Evolutionary conservation across 768 basidiomycete genomes (phyloP).

Genomic region (Termitomyces titanicus): DNA sequence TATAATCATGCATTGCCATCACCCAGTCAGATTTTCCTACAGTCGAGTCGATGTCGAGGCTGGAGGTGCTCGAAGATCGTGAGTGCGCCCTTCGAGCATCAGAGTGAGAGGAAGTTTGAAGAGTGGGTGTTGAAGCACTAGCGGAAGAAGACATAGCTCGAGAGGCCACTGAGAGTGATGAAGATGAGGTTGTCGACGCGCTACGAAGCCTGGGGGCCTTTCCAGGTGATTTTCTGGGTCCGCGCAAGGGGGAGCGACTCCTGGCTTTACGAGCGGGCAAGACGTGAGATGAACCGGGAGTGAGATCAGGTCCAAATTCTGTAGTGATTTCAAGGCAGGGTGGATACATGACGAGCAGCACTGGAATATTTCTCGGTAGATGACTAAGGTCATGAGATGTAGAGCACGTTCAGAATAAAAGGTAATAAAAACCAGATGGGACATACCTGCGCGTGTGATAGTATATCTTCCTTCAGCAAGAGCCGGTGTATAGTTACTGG

Average conservation of each 20-base stretch:
- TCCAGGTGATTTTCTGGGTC: slow-evolving; percentile 28
- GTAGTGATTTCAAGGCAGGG: slow-evolving; percentile 49
- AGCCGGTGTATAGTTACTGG: slow-evolving; percentile 1
- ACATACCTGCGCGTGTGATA: slow-evolving; percentile 6
- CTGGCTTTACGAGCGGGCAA: slow-evolving; percentile 22
- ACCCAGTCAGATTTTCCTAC: slow-evolving; percentile 67
- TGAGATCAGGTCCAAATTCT: slow-evolving; percentile 29
- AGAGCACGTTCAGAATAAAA: background rate
- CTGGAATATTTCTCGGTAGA: slow-evolving; percentile 3
- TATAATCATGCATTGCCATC: slow-evolving; percentile 89
- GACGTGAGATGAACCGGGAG: slow-evolving; percentile 28
- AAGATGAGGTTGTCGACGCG: slow-evolving; percentile 51
- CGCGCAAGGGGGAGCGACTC: slow-evolving; percentile 27
- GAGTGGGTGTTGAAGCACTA: slow-evolving; percentile 50
- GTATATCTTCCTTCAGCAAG: slow-evolving; percentile 5
- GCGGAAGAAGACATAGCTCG: slow-evolving; percentile 51
- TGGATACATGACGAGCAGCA: slow-evolving; percentile 35
- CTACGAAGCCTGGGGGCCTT: slow-evolving; percentile 39
- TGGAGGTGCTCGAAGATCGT: slow-evolving; percentile 39
- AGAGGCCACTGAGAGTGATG: slow-evolving; percentile 53
- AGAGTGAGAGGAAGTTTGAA: slow-evolving; percentile 32
- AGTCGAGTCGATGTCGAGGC: slow-evolving; percentile 45
- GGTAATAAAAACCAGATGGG: background rate
- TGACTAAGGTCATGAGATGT: background rate
- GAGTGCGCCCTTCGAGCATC: slow-evolving; percentile 18